Conservation (phyloP, 176 grass and related monocot species). For the Avena eriantha region DNA sequence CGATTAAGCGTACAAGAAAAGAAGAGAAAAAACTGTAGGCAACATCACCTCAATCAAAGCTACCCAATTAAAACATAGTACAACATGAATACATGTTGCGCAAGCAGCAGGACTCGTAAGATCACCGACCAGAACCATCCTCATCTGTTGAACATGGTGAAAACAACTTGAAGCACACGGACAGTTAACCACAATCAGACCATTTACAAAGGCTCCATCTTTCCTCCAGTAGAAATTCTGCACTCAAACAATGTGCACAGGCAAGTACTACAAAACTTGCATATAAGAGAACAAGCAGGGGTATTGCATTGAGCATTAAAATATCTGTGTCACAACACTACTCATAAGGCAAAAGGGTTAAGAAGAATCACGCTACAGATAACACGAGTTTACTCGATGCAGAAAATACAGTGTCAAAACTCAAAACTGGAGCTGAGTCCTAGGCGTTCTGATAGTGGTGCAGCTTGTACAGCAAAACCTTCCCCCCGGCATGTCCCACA, state of each 20-base stretch:
- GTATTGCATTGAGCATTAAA: neutral
- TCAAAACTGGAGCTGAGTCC: conserved; percentile 32
- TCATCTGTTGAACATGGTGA: too few species aligned
- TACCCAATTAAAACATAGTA: too few species aligned
- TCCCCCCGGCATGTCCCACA: conserved; percentile 63
- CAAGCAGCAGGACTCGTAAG: too few species aligned
- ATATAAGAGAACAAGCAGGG: neutral
- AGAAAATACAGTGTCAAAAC: conserved; percentile 30
- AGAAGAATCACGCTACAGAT: conserved; percentile 18
- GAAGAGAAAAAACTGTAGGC: too few species aligned
- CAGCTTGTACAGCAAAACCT: conserved; percentile 81
- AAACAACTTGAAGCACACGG: too few species aligned
- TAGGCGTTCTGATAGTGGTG: conserved; percentile 79
- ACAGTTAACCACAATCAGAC: neutral
- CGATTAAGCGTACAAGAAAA: too few species aligned
- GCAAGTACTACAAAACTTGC: neutral
- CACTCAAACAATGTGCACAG: neutral
- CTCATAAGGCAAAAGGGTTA: neutral
- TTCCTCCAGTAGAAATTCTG: neutral
- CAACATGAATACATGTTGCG: too few species aligned
- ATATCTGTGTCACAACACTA: neutral
- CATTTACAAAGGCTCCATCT: neutral
- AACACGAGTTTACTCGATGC: neutral
- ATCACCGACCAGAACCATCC: too few species aligned
- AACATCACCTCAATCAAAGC: too few species aligned